Conservation (phyloP, 2,329 filamentous ascomycete species). For the Trichoderma pleuroti region DNA sequence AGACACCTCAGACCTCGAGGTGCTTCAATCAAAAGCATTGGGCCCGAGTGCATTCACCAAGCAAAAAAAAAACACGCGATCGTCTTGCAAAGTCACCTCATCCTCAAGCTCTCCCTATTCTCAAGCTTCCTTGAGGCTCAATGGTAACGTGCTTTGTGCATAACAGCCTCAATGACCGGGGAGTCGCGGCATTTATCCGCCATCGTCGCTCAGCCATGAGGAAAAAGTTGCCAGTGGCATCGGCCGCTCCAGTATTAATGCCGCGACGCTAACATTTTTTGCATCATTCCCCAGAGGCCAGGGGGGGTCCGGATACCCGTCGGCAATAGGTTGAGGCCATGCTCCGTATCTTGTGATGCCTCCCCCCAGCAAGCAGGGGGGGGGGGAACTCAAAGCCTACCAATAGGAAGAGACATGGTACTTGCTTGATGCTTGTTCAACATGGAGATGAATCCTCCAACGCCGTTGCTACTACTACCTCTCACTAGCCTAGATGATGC, state of each 20-base stretch:
- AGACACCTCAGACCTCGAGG: background rate
- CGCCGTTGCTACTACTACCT: background rate
- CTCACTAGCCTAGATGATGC: background rate
- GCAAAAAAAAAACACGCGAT: background rate
- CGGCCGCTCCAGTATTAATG: slow-evolving; percentile 12
- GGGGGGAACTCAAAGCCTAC: background rate
- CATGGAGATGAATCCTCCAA: background rate
- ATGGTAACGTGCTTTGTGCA: background rate
- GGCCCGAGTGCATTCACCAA: background rate
- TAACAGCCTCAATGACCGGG: background rate
- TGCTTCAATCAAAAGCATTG: background rate
- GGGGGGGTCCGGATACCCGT: background rate
- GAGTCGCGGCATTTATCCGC: slow-evolving; percentile 12
- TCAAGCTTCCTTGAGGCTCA: background rate
- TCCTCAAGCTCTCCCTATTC: background rate
- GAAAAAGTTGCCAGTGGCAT: background rate
- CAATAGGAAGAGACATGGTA: background rate
- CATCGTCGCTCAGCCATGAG: background rate
- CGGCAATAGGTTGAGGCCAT: background rate
- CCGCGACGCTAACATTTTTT: slow-evolving; percentile 12
- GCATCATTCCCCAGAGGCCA: background rate
- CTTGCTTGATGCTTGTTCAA: background rate
- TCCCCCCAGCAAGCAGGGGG: slow-evolving; percentile 8
- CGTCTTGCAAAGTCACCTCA: background rate
- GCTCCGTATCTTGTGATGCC: slow-evolving; percentile 2